Evolutionary conservation across 2,329 filamentous ascomycete species (phyloP), one percentile per base, ranked within the genome.

Genomic region (Calonectria multiphialidica): DNA sequence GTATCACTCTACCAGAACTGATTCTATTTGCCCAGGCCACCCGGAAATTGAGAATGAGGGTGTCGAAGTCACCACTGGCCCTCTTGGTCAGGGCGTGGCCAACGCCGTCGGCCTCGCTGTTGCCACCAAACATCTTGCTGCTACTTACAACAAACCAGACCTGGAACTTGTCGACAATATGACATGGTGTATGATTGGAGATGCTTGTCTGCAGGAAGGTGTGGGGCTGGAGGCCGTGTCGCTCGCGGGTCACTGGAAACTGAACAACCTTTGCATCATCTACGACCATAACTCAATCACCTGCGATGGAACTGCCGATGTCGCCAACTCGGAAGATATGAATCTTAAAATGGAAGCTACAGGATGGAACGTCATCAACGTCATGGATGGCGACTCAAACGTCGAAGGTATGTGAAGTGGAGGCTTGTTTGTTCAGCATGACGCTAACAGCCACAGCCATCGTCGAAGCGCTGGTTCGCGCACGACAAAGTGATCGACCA

Each of bases 251-350:
- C 88, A 91, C 78, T 85, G 86, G 79, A 85, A 84, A 73, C 82
- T 92, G 7, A 87, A 88, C 80, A 91, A 91, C 78, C 81, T 92
- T 1, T 86, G 86, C 3, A 80, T 91, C 28, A 87, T 91, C 53
- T 91, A 91, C 74, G 90, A 91, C 74, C 91, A 91, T 80, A 91
- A 91, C 78, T 87, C 90, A 75, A 83, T 91, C 57, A 91, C 89
- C 5, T 91, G 89, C 75, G 90, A 91, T 70, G 90, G 90, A 1
- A 86, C 84, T 2, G 85, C 90, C 3, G 88, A 90, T 50, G 75
- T 83, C n/a, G 77, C 82, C 87, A 90, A 89, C 72, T 88, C 85
- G 0, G 89, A 91, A 74, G 88, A 91, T 50, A 82, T 90, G 75
- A 90, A 91, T 68, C 80, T 83, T 7, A 91, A 91, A 80, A 90